Conservation (phyloP, 2,329 filamentous ascomycete genomes). For the Ophiocordyceps australis region DNA sequence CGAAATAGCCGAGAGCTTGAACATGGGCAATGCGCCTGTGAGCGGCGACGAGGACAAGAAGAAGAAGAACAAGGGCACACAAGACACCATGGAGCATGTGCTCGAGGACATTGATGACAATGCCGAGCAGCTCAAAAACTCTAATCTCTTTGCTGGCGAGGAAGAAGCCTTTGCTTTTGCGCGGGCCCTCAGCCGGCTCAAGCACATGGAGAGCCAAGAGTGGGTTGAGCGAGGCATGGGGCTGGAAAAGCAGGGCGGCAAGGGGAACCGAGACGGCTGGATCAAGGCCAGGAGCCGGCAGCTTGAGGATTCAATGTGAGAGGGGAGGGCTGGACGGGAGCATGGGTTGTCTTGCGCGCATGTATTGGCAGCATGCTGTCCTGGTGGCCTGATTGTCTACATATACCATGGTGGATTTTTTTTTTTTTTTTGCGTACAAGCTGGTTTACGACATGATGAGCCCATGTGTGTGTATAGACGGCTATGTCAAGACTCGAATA, state of each 20-base stretch:
- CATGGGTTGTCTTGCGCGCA: background rate
- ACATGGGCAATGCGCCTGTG: conserved; percentile 21
- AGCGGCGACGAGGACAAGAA: too few relatives aligned
- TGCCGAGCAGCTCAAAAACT: conserved; percentile 69
- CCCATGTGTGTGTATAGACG: too few relatives aligned
- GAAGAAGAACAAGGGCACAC: too few relatives aligned
- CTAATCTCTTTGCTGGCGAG: conserved; percentile 77
- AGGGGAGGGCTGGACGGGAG: background rate
- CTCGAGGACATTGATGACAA: conserved; percentile 81
- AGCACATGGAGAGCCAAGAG: conserved; percentile 84
- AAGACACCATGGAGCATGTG: conserved; percentile 57
- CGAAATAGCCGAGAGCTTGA: conserved; percentile 42
- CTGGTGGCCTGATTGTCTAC: background rate
- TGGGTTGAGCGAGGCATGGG: conserved; percentile 80
- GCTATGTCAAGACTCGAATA: too few relatives aligned
- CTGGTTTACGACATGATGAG: too few relatives aligned
- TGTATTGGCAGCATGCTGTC: background rate
- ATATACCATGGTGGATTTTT: too few relatives aligned
- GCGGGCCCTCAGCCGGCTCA: conserved; percentile 64
- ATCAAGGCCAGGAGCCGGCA: conserved; percentile 46
- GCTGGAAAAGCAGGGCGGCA: conserved; percentile 44
- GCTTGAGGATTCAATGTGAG: conserved; percentile 48
- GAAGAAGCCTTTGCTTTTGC: conserved; percentile 96
- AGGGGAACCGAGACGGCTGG: conserved; percentile 47
- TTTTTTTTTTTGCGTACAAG: too few relatives aligned